phyloP scores from a whole-genome alignment of 2,329 filamentous ascomycete species.

The Mycosphaerella arachidis region DNA sequence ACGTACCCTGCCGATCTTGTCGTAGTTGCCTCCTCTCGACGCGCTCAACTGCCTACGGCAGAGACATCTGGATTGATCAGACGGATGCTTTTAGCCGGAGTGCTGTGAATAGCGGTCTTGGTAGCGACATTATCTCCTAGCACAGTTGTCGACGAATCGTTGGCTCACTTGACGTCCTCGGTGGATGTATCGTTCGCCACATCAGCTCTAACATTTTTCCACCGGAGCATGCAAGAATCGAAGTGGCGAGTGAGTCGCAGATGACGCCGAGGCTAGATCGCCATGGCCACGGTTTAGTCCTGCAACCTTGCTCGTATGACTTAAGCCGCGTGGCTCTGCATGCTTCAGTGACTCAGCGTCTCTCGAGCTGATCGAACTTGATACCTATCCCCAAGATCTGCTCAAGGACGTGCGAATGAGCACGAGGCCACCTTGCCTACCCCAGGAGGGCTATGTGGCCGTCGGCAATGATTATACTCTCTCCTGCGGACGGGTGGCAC shows the following conservation, averaged over 20 bases:
- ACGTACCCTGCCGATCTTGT: no score
- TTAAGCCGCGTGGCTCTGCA: background rate
- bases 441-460: background rate
- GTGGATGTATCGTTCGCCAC: no score
- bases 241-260: background rate
- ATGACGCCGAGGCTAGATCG: background rate
- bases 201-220: no score
- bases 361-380: background rate
- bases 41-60: no score
- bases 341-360: background rate
- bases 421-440: background rate
- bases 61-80: no score
- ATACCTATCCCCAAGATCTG: background rate
- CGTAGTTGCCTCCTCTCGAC: no score
- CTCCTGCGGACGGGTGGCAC: background rate
- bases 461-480: background rate
- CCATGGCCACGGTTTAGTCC: background rate
- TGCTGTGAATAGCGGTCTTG: no score
- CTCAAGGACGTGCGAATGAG: background rate
- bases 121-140: no score
- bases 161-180: no score
- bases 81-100: no score
- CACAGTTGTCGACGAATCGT: no score
- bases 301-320: background rate
- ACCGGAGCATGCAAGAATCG: background rate